Evolutionary conservation across 2,329 filamentous ascomycete genomes (phyloP), one percentile per base, ranked within the genome.

Genomic region (Fusarium vanettenii): DNA sequence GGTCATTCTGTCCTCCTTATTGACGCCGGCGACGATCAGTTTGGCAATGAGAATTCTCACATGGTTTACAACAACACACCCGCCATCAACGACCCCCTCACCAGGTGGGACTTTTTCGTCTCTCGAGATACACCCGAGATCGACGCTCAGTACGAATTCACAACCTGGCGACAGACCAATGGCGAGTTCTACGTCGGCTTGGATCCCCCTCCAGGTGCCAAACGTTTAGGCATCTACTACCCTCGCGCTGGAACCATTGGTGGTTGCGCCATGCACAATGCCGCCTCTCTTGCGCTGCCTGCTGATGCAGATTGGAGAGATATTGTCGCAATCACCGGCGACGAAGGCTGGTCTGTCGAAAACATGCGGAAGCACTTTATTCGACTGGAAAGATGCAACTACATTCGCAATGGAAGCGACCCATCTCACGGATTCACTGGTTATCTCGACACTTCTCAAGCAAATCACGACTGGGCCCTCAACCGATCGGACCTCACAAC

Each of bases 291-390:
- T 4, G 5, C 50, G 0, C 27, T 55, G 27, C 50, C 50, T 2
- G 50, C 50, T 31, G 50, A 55, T 31, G 18, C 29, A 29, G 50
- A 55, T 20, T 55, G 50, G 50, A 18, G 7, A 31, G 29, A 29
- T 3, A 55, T 55, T 31, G 27, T 31, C 4, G 18, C 10, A 2
- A 55, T 55, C 2, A 55, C 50, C n/a, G 27, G 50, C 10, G 50
- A 55, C 16, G 18, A 14, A 11, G 50, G 7, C 2, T 55, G 27
- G 50, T 31, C 50, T 33, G 25, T n/a, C 6, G 50, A 55, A 16
- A 55, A 20, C 68, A 92, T 92, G 90, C 84, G 89, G 69, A 81
- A 86, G 66, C 89, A 91, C 81, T 80, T 33, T 0, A 5, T 55
- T 7, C 50, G 27, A 0, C 50, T 55, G 9, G 50, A 55, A 14